These are phyloP conservation scores for Metarhizium album DNA, from an alignment of 2,329 filamentous ascomycete genomes.

Conservation along the genomic window DNA sequence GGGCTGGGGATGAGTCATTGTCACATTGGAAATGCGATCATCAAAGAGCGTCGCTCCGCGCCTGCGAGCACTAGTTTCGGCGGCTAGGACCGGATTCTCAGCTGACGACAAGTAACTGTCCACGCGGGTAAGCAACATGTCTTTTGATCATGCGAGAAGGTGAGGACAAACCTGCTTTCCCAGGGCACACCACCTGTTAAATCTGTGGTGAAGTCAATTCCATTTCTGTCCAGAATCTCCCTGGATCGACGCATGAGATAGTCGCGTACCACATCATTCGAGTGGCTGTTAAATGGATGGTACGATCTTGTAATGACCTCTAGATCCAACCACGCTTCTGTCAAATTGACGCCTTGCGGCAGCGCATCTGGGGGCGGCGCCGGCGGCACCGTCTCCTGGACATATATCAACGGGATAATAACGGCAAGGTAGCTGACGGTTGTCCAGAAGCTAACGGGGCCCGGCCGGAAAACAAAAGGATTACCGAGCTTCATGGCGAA, in stretches of 20 bases:
- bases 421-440: constrained; percentile 68
- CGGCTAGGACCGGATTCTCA: not conserved
- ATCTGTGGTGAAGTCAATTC: constrained; percentile 35
- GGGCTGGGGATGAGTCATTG: constrained; percentile 49
- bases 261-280: constrained; percentile 68
- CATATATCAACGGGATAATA: constrained; percentile 57
- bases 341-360: constrained; percentile 59
- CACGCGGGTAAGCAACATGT: not conserved
- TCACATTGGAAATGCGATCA: constrained; percentile 69
- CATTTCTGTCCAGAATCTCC: constrained; percentile 56
- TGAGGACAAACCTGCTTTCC: constrained; percentile 4
- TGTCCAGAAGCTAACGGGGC: constrained; percentile 72
- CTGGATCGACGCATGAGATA: constrained; percentile 65
- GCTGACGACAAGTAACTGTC: constrained; percentile 2
- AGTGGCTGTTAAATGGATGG: constrained; percentile 80
- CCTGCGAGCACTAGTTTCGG: constrained; percentile 4
- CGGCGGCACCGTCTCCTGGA: constrained; percentile 66
- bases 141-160: not conserved
- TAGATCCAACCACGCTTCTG: constrained; percentile 79
- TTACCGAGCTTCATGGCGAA: constrained; percentile 28
- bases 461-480: constrained; percentile 66
- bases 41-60: constrained; percentile 58
- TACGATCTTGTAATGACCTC: constrained; percentile 62
- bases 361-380: constrained; percentile 41
- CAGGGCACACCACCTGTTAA: constrained; percentile 20